Conservation (phyloP, 495 filamentous ascomycete genomes). For the Evernia prunastri region DNA sequence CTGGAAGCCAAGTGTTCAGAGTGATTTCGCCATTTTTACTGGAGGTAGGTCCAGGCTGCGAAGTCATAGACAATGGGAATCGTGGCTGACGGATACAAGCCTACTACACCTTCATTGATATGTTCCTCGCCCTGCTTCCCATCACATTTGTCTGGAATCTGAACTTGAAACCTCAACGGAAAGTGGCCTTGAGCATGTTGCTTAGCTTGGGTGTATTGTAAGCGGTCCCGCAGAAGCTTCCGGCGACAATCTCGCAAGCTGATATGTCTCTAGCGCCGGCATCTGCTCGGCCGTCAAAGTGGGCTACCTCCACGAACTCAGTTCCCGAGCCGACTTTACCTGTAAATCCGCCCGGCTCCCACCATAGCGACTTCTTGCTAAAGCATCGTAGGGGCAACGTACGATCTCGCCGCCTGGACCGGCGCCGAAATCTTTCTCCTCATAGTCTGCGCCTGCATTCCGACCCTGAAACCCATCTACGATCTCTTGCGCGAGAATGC, state of each 20-base stretch:
- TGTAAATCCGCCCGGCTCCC: slow-evolving; percentile 3
- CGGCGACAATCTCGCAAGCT: background rate
- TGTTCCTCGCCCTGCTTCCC: slow-evolving; percentile 18
- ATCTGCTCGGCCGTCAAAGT: slow-evolving; percentile 25
- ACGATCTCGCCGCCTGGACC: slow-evolving; percentile 17
- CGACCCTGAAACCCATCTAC: slow-evolving; percentile 19
- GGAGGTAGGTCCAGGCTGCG: background rate
- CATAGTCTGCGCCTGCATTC: slow-evolving; percentile 21
- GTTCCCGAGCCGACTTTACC: slow-evolving; percentile 5
- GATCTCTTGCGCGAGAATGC: background rate
- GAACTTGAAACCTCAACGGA: slow-evolving; percentile 3
- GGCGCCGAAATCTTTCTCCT: slow-evolving; percentile 19
- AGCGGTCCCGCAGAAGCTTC: background rate
- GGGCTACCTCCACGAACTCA: background rate
- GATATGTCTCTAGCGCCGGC: slow-evolving; percentile 5
- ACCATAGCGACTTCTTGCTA: background rate
- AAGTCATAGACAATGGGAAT: background rate
- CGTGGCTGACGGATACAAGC: background rate
- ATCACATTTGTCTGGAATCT: slow-evolving; percentile 20
- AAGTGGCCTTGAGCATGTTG: slow-evolving; percentile 11
- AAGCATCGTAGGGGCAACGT: slow-evolving; percentile 9
- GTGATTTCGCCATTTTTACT: background rate
- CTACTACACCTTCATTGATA: slow-evolving; percentile 11
- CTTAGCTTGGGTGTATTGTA: slow-evolving; percentile 18
- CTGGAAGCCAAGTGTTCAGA: slow-evolving; percentile 19